Base-by-base conservation (phyloP, 345 rosid species). In the Theobroma cacao region DNA sequence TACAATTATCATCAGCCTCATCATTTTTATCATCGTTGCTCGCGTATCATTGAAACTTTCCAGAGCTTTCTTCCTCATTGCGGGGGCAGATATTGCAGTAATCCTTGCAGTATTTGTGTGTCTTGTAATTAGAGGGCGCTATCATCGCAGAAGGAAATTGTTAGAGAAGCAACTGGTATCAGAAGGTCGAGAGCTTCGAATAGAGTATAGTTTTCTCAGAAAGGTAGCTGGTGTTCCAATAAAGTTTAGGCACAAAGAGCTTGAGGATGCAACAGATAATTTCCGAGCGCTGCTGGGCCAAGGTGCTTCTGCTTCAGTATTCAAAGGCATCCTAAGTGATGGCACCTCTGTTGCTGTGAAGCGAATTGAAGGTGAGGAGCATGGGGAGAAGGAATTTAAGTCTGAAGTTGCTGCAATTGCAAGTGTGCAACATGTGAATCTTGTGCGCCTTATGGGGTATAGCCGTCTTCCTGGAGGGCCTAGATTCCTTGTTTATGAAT, bases 151-250 rank as follows among this genome's bases (percentile, higher is more conserved):
- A 45, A 84, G 89, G 22, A 84, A 62, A 34, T 40, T 86, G 24
- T 72, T 95, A 33, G 92, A 83, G 48, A 86, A 83, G 0, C 84
- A 81, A 45, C 52, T 86, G 56, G 82, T 40, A 24, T 83, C 94
- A 0, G 93, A 90, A 85, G 94, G 95, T 18, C 76, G 77, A 36
- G 98, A 93, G 90, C 92, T 93, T 15, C 84, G 91, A 40, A 85
- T 90, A 22, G 98, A 95, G 74, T 95, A 91, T 79, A 95, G 97
- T 77, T 93, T 95, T 65, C 82, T 95, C 1, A 73, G 98, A 72
- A 91, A 90, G 86, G 97, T 95, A 26, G 97, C 98, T 0, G 97
- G 97, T 5, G 86, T 93, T 13, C 98, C 98, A 0, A 91, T 81
- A 1, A 91, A 84, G 68, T 95, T 91, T 81, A 81, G 84, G 47